phyloP scores from a whole-genome alignment of 2,329 filamentous ascomycete genomes.

The Shiraia bambusicola region DNA sequence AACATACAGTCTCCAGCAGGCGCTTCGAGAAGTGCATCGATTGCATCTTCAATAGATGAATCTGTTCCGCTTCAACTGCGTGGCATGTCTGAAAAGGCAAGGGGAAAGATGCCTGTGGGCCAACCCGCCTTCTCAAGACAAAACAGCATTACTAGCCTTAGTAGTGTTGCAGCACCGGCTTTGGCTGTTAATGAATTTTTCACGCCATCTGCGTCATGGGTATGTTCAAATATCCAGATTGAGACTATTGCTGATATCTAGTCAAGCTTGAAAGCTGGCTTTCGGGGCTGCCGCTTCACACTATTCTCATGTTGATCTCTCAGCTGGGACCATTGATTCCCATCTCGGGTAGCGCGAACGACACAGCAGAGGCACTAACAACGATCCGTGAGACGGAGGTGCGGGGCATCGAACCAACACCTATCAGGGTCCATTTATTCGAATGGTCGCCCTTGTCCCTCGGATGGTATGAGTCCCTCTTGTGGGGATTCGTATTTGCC shows the following conservation, averaged over 20 bases:
- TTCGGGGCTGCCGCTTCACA: slow-evolving; percentile 86
- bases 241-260: slow-evolving; percentile 21
- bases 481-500: slow-evolving; percentile 92
- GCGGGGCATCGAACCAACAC: slow-evolving; percentile 71
- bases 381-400: slow-evolving; percentile 64
- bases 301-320: slow-evolving; percentile 75
- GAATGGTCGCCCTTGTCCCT: slow-evolving; percentile 90
- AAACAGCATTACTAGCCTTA: slow-evolving; percentile 82
- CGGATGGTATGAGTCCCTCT: slow-evolving; percentile 91
- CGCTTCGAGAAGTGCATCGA: slow-evolving; percentile 65
- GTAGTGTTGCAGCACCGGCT: slow-evolving; percentile 61
- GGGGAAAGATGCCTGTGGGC: slow-evolving; percentile 91
- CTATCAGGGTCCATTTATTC: slow-evolving; percentile 81
- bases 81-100: slow-evolving; percentile 95
- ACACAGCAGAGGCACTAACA: slow-evolving; percentile 45
- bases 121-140: slow-evolving; percentile 82
- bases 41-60: slow-evolving; percentile 70
- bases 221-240: slow-evolving; percentile 35
- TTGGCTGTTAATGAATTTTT: slow-evolving; percentile 64
- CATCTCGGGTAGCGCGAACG: slow-evolving; percentile 46
- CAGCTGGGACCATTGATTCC: slow-evolving; percentile 55
- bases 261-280: slow-evolving; percentile 84
- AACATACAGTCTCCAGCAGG: slow-evolving; percentile 33
- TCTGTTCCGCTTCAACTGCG: slow-evolving; percentile 78
- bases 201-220: slow-evolving; percentile 75